phyloP scores from a whole-genome alignment of 371 early-diverging fungal genomes.

The Entomophthora muscae region DNA sequence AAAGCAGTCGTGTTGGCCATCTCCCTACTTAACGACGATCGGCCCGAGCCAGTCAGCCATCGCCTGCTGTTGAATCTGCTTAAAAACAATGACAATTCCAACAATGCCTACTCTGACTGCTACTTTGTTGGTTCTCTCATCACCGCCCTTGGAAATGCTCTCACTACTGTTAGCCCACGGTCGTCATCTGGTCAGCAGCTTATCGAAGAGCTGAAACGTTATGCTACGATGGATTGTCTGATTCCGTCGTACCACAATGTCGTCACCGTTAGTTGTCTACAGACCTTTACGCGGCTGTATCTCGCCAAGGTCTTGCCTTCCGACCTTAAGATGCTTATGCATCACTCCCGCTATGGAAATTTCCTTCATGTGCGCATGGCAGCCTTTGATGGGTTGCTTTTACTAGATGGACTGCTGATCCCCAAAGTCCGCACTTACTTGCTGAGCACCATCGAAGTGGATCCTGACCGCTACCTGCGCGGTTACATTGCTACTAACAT shows the following conservation, averaged over 20 bases:
- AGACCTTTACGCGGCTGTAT: conserved; percentile 19
- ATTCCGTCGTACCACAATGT: conserved; percentile 74
- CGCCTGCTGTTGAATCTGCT: conserved; percentile 42
- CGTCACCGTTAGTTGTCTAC: conserved; percentile 56
- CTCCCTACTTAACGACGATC: conserved; percentile 34
- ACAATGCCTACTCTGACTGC: conserved; percentile 67
- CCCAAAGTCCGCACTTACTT: conserved; percentile 26
- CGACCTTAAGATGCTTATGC: conserved; percentile 42
- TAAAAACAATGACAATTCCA: conserved; percentile 78
- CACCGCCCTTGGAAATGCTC: conserved; percentile 44
- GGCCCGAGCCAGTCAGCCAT: conserved; percentile 29
- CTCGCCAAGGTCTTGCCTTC: conserved; percentile 37
- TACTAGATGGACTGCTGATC: conserved; percentile 35
- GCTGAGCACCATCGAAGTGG: conserved; percentile 28
- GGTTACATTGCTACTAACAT: conserved; percentile 21
- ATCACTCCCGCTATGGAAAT: conserved; percentile 38
- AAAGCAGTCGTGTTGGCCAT: conserved; percentile 63
- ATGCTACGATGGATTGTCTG: conserved; percentile 55
- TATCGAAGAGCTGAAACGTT: conserved; percentile 58
- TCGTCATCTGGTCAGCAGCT: conserved; percentile 18
- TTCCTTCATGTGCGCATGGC: conserved; percentile 37
- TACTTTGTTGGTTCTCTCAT: conserved; percentile 59
- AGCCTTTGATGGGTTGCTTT: conserved; percentile 42
- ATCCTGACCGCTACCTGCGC: conserved; percentile 31
- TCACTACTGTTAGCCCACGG: conserved; percentile 18